Percentiles rank a stretch among this genome's conserved stretches.
phyloP scores from a whole-genome alignment of 208 protist species.

The Leptomonas pyrrhocoris region DNA sequence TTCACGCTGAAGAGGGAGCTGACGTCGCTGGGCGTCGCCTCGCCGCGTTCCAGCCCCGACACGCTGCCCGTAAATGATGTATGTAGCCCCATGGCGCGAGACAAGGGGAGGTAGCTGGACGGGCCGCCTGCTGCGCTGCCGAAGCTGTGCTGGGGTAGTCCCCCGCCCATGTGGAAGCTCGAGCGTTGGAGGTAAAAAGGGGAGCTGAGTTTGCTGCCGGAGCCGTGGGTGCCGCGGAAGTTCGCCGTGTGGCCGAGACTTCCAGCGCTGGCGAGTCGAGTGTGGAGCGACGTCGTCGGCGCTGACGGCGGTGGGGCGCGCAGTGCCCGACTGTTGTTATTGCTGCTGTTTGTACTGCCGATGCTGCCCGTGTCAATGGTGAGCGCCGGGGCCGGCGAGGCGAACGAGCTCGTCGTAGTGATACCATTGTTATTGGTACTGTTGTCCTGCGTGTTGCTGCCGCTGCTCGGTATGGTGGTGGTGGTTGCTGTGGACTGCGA shows the following conservation, averaged over 20 bases:
- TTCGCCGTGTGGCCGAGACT: background rate
- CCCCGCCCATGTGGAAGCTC: background rate
- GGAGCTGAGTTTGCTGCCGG: constrained; percentile 16
- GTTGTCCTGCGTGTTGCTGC: constrained; percentile 3
- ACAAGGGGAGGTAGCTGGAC: background rate
- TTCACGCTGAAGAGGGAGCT: constrained; percentile 57
- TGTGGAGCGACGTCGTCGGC: constrained; percentile 9
- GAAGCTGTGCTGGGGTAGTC: constrained; percentile 1
- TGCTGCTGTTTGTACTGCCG: background rate
- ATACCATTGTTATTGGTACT: background rate
- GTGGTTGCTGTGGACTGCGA: background rate
- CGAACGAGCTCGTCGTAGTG: background rate
- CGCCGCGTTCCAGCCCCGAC: constrained; percentile 24
- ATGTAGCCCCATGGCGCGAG: background rate
- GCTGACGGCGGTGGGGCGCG: constrained; percentile 15
- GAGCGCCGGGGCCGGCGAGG: background rate
- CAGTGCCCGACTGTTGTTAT: background rate
- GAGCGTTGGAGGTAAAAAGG: constrained; percentile 6
- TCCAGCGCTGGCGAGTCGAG: constrained; percentile 6
- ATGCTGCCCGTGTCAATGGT: background rate
- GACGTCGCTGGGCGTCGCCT: constrained; percentile 47
- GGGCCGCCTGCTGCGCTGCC: background rate
- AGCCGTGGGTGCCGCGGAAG: constrained; percentile 6
- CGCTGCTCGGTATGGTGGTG: background rate
- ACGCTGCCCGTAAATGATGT: constrained; percentile 22